Percentiles rank a stretch among this genome's conserved stretches.
Conservation (phyloP, 2,329 filamentous ascomycete species). For the Arthrobotrys musiformis region DNA sequence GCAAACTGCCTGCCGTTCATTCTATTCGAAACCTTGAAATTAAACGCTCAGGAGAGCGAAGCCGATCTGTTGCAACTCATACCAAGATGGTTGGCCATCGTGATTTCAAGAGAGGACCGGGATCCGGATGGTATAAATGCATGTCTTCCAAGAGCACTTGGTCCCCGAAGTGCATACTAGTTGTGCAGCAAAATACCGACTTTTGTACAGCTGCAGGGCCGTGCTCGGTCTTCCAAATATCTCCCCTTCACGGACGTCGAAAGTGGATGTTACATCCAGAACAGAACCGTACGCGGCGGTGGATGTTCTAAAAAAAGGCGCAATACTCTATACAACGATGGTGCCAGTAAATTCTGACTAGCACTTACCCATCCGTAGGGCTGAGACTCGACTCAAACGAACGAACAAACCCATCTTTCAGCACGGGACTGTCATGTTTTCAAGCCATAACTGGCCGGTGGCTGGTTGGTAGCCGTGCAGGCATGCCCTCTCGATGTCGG, state of each 20-base stretch:
- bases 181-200: neutral
- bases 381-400: neutral
- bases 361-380: neutral
- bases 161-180: too few species aligned
- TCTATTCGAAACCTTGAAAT: conserved; percentile 43
- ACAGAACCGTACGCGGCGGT: neutral
- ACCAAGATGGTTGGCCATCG: neutral
- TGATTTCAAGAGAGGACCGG: neutral
- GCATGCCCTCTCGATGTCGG: neutral
- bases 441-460: too few species aligned
- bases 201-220: neutral
- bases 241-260: neutral
- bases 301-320: conserved; percentile 19
- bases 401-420: neutral
- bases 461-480: neutral
- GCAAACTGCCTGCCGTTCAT: neutral
- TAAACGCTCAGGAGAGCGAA: neutral
- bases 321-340: too few species aligned
- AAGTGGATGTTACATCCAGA: conserved; percentile 5
- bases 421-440: neutral
- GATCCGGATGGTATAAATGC: too few species aligned
- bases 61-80: conserved; percentile 23
- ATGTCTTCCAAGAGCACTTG: too few species aligned
- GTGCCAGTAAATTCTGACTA: neutral
- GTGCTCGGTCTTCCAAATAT: neutral